These are phyloP conservation scores for Coemansia sp. DNA, from an alignment of 192 early-diverging fungal species.

Conservation along the genomic window DNA sequence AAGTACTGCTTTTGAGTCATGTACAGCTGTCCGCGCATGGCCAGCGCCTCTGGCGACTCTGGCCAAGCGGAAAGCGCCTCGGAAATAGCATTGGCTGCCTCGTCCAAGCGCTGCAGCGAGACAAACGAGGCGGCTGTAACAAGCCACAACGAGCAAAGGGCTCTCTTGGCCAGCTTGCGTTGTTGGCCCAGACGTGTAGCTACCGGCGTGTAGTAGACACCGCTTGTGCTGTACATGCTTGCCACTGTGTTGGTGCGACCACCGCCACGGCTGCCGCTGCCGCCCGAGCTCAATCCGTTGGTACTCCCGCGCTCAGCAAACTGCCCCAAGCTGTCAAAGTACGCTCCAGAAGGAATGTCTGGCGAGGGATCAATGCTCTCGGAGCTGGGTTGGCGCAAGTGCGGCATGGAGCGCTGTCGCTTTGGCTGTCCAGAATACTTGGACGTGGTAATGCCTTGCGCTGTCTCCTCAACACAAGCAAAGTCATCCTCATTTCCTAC, in stretches of 20 bases:
- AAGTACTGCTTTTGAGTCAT: constrained; percentile 17
- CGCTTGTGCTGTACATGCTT: not conserved
- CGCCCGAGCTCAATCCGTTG: constrained; percentile 1
- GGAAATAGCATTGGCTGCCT: constrained; percentile 25
- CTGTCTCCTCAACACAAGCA: not conserved
- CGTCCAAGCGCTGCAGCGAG: constrained; percentile 28
- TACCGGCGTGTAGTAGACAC: constrained; percentile 40
- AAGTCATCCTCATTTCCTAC: not conserved
- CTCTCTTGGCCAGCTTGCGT: constrained; percentile 25
- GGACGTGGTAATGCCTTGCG: not conserved
- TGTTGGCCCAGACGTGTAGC: constrained; percentile 25
- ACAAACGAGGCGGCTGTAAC: constrained; percentile 31
- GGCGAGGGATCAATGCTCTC: constrained; percentile 15
- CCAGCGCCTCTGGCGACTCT: constrained; percentile 43
- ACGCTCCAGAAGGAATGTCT: constrained; percentile 28
- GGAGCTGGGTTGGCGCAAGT: constrained; percentile 22
- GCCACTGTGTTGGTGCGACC: constrained; percentile 1
- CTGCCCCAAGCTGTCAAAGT: constrained; percentile 25
- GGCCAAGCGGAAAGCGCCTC: constrained; percentile 46
- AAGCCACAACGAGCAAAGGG: constrained; percentile 46
- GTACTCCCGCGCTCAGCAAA: constrained; percentile 3
- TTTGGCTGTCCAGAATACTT: constrained; percentile 6
- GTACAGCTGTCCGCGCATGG: constrained; percentile 43
- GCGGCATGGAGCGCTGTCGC: constrained; percentile 50
- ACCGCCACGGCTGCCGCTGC: not conserved